Conservation (phyloP, 495 filamentous ascomycete species). For the Aspergillus kassunensis region DNA sequence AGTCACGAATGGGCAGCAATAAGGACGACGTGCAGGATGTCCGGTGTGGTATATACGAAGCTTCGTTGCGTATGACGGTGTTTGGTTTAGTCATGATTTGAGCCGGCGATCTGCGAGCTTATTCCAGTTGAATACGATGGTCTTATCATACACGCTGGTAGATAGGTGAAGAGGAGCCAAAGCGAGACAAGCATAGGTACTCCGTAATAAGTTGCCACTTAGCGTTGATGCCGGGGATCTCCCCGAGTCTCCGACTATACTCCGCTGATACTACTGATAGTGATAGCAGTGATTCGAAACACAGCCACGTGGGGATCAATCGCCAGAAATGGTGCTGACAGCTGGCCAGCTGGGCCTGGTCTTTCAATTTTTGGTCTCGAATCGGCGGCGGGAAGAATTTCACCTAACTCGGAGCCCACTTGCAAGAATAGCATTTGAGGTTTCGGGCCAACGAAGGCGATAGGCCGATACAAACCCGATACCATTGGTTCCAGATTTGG, state of each 20-base stretch:
- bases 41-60: not conserved
- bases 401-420: conserved; percentile 1
- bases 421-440: too few species aligned
- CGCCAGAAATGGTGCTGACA: conserved; percentile 3
- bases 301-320: conserved; percentile 5
- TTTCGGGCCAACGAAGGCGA: not conserved
- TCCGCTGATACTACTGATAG: too few species aligned
- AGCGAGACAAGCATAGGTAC: too few species aligned
- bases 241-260: not conserved
- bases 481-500: not conserved
- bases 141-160: too few species aligned
- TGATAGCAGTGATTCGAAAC: conserved; percentile 7
- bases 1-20: not conserved
- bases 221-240: not conserved
- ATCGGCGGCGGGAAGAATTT: not conserved
- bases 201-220: not conserved
- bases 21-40: not conserved
- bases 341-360: not conserved
- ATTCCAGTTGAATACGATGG: conserved; percentile 4
- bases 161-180: too few species aligned
- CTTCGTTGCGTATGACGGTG: not conserved
- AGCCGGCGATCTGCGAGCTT: conserved; percentile 1
- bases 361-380: not conserved
- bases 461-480: not conserved
- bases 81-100: not conserved